Evolutionary conservation across 2,329 filamentous ascomycete genomes (phyloP).

Genomic region (Aspergillus floridensis): DNA sequence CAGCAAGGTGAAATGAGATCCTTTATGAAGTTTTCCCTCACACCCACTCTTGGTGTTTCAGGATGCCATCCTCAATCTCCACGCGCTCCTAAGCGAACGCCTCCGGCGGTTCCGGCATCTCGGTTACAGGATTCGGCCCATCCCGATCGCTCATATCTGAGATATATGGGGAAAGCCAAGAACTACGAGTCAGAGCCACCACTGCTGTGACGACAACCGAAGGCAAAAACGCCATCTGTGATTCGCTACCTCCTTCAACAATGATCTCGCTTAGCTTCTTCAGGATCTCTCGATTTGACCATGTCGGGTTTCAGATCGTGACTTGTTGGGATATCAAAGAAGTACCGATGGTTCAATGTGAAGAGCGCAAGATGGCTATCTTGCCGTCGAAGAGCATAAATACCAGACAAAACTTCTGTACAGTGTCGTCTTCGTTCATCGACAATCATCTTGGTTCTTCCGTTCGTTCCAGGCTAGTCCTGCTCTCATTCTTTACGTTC

Average conservation of each 20-base stretch:
- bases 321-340: not conserved
- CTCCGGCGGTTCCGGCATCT: not conserved
- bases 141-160: not conserved
- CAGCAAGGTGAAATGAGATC: too few species aligned
- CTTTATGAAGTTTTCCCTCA: too few species aligned
- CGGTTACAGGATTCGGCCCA: not conserved
- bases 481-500: not conserved
- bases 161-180: not conserved
- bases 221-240: not conserved
- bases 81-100: not conserved
- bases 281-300: not conserved
- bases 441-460: not conserved
- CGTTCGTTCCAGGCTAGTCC: not conserved
- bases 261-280: not conserved
- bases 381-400: not conserved
- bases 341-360: too few species aligned
- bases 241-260: not conserved
- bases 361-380: too few species aligned
- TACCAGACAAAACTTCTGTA: not conserved
- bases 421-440: not conserved
- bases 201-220: not conserved
- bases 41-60: not conserved
- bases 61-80: too few species aligned
- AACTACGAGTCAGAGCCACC: not conserved
- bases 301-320: not conserved